These are phyloP conservation scores for Inga oerstediana DNA, from an alignment of 306 rosid genomes.

Conservation along the genomic window DNA sequence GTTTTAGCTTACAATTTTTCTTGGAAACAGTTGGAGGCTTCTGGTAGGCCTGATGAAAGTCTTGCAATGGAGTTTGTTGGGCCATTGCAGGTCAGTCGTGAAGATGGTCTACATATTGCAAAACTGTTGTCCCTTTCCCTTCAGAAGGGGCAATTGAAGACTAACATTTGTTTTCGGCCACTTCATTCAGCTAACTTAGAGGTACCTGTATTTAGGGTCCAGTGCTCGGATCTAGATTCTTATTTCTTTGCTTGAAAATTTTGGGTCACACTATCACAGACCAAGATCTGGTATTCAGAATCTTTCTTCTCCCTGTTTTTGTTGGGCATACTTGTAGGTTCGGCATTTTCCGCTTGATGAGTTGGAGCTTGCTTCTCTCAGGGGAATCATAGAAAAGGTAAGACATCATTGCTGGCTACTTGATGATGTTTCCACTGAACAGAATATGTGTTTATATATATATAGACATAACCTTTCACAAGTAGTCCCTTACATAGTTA, in stretches of 20 bases:
- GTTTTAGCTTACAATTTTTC: constrained; percentile 35
- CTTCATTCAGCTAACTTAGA: constrained; percentile 85
- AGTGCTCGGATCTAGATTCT: constrained; percentile 25
- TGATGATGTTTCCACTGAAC: constrained; percentile 23
- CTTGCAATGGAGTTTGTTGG: constrained; percentile 73
- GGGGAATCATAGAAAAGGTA: constrained; percentile 93
- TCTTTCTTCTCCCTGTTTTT: neutral
- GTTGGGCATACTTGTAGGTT: constrained; percentile 49
- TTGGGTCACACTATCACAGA: constrained; percentile 1
- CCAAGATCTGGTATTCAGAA: neutral
- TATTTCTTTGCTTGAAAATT: constrained; percentile 30
- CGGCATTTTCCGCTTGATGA: constrained; percentile 94
- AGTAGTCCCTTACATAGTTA: neutral
- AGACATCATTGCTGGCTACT: constrained; percentile 30
- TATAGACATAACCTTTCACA: neutral
- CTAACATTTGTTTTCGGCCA: constrained; percentile 64
- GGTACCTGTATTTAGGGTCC: constrained; percentile 51
- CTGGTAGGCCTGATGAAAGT: constrained; percentile 93
- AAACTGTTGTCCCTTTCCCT: constrained; percentile 67
- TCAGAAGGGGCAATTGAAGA: constrained; percentile 83
- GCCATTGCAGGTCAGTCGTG: constrained; percentile 65
- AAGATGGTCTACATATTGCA: constrained; percentile 53
- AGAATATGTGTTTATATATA: neutral
- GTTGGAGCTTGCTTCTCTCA: constrained; percentile 90
- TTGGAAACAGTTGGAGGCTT: constrained; percentile 76